Percentiles rank a stretch among this genome's conserved stretches.
Conservation (phyloP, 2,329 filamentous ascomycete genomes). For the Monosporascus sp. region DNA sequence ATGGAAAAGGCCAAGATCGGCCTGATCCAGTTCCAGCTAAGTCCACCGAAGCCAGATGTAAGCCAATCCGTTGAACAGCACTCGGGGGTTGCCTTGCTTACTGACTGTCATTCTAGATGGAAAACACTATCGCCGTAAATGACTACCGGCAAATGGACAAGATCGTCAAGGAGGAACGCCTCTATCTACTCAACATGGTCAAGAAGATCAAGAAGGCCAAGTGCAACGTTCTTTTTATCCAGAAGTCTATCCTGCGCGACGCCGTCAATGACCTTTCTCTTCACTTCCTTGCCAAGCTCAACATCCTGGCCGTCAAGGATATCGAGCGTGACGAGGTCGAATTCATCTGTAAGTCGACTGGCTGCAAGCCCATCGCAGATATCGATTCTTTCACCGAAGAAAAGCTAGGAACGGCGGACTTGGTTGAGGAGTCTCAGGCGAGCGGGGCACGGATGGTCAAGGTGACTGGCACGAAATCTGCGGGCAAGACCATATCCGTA, state of each 20-base stretch:
- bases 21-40: slow-evolving; percentile 97
- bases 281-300: slow-evolving; percentile 95
- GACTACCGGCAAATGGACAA: slow-evolving; percentile 99
- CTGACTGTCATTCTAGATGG: slow-evolving; percentile 59
- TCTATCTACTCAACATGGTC: slow-evolving; percentile 96
- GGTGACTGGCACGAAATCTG: slow-evolving; percentile 81
- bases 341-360: slow-evolving; percentile 98
- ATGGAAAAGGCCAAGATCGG: slow-evolving; percentile 98
- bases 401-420: slow-evolving; percentile 88
- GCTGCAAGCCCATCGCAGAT: slow-evolving; percentile 98
- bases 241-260: slow-evolving; percentile 96
- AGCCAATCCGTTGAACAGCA: slow-evolving; percentile 25
- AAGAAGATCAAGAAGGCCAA: slow-evolving; percentile 99
- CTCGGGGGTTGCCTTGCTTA: background rate
- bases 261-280: slow-evolving; percentile 96
- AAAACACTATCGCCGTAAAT: slow-evolving; percentile 98
- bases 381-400: slow-evolving; percentile 98
- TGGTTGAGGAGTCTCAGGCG: slow-evolving; percentile 86
- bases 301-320: slow-evolving; percentile 93
- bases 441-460: slow-evolving; percentile 91
- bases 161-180: slow-evolving; percentile 97
- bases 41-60: slow-evolving; percentile 94
- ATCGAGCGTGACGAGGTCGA: slow-evolving; percentile 98
- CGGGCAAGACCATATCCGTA: slow-evolving; percentile 86
- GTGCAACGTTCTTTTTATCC: slow-evolving; percentile 96